Evolutionary conservation across 257 asterid species (phyloP), one percentile per base, ranked within the genome.

Genomic region (Linaria vulgaris): DNA sequence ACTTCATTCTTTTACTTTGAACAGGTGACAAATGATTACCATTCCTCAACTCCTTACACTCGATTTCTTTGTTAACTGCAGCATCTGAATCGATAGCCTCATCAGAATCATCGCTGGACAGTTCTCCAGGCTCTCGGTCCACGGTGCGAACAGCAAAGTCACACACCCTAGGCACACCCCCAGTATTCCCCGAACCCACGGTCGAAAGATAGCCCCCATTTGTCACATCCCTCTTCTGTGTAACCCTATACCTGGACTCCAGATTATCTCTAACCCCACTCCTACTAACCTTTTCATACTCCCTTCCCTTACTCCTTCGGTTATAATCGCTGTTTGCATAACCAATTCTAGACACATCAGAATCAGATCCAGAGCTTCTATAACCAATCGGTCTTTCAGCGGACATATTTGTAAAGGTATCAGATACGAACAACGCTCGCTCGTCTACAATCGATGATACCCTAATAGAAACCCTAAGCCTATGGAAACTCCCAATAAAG

Each of bases 91-190:
- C 92, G n/a, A 71, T 34, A 67, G 73, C 83, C 47, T 73, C 95
- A 71, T 88, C 95, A 71, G 96, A 91, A 11, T 87, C 94, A 76
- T 82, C 97, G 47, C 96, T 82, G 48, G 89, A 88, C 74, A 91
- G 73, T 74, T 91, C 97, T 64, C 97, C 97, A 24, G 96, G 95
- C 76, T 91, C 97, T 34, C 91, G 77, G 64, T 88, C 97, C 52
- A 59, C 15, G 12, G 67, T 37, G 7, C 25, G 59, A 17, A 56
- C 79, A 1, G 60, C 25, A 74, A 37, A 20, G 31, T 68, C 81
- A 47, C 57, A 24, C 69, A 79, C 71, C 76, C 63, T 68, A 5
- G 68, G 69, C 16, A 54, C 77, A 54, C 83, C 78, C 25, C 74
- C 71, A 50, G 77, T 69, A 50, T 79, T 72, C 20, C 84, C 86